Evolutionary conservation across 2,329 filamentous ascomycete species (phyloP).

Genomic region (Ciborinia camelliae): DNA sequence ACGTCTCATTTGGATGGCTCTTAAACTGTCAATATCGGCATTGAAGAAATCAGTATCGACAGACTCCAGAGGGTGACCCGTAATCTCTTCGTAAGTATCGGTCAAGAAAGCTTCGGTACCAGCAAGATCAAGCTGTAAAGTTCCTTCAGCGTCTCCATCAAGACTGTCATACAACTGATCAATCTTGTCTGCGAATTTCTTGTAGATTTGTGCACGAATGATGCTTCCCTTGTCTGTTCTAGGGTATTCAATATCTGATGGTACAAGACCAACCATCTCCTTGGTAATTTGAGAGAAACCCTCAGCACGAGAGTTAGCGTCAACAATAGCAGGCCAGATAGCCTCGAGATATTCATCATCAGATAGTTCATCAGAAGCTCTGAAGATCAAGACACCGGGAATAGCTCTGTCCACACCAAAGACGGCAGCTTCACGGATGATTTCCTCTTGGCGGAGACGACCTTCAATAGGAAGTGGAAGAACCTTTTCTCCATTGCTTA

Average conservation of each 20-base stretch:
- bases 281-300: conserved; percentile 52
- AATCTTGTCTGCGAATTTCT: conserved; percentile 45
- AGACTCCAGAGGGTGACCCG: conserved; percentile 19
- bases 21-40: conserved; percentile 55
- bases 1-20: conserved; percentile 54
- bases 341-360: conserved; percentile 46
- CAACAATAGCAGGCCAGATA: conserved; percentile 50
- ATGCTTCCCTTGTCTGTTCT: conserved; percentile 53
- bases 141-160: conserved; percentile 29
- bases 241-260: conserved; percentile 43
- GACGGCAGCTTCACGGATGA: conserved; percentile 54
- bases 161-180: conserved; percentile 40
- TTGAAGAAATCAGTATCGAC: conserved; percentile 56
- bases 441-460: conserved; percentile 48
- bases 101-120: conserved; percentile 38
- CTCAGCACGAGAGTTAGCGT: conserved; percentile 49
- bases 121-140: conserved; percentile 26
- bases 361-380: conserved; percentile 41
- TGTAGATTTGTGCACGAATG: conserved; percentile 49
- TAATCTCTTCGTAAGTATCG: conserved; percentile 22
- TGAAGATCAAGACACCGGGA: conserved; percentile 53
- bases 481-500: conserved; percentile 50
- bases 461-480: conserved; percentile 50
- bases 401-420: conserved; percentile 53
- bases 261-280: conserved; percentile 52